Evolutionary conservation across 2,329 filamentous ascomycete species (phyloP), one percentile per base, ranked within the genome.

Genomic region (Rhynchosporium graminicola): DNA sequence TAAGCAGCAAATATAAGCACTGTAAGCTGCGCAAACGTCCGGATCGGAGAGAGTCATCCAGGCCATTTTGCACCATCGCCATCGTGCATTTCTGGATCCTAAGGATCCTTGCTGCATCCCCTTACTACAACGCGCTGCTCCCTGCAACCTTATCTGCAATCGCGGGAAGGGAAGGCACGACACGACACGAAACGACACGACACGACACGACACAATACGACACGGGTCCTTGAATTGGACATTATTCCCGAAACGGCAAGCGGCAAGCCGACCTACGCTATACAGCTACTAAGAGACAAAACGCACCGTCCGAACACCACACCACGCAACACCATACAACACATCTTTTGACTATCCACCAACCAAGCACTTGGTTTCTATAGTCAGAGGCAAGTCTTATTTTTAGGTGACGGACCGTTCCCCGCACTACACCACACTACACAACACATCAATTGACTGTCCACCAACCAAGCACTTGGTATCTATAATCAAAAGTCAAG

Each of bases 151-250:
- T 60, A 59, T 57, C 48, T 63, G 57, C 43, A 46, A 45, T 60
- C 43, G 60, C 64, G 66, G 63, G 60, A 66, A 60, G 59, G 57
- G 61, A 64, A 66, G 66, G 69, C 61, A 67, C 68, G 69, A 68
- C 50, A 65, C 70, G 66, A 20, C 1, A 20, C 20, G 20, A 20
- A 1, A 20, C 20, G 20, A 20, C 20, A 20, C 20, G 20, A 20
- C 20, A 20, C 20, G 20, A 20, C 20, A 20, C 20, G 20, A 20
- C 20, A 20, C 20, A 20, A 20, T 20, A 20, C 20, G 20, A 20
- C 20, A 20, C 20, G 20, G 20, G 65, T 47, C 67, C 67, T 68
- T 66, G 67, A 45, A 43, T 59, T 42, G 62, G 40, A 29, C 38
- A 63, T 51, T 48, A 26, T 51, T 13, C 58, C 57, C 56, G 48